Evolutionary conservation across 1,284 basidiomycete genomes (phyloP), one percentile per base, ranked within the genome.

Genomic region (Tilletiopsis washingtonensis): DNA sequence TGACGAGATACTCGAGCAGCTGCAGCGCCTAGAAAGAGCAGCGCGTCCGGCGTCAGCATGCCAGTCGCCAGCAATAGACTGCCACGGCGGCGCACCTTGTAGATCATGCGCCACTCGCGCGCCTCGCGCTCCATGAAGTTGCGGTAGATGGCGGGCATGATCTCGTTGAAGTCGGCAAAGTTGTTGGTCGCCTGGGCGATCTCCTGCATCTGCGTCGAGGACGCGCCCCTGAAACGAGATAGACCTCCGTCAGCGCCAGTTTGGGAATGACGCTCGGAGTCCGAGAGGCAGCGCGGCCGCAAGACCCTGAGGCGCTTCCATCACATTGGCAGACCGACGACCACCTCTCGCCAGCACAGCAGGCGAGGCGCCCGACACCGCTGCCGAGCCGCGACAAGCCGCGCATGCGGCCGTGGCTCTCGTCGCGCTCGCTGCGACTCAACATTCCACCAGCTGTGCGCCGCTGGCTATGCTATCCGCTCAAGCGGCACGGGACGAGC

Each of bases 151-250:
- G 84, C 85, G 2, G 94, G 93, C 91, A 99, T 97, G 71, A 98
- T 91, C 78, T 99, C 94, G 76, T 98, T 98, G 77, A 99, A 99
- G 64, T 93, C 84, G 78, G 93, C 89, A 77, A 90, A 94, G 72
- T 89, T 91, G 76, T 90, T 87, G 5, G 90, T 93, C 63, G 87
- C 88, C 79, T 86, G 84, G 5, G 93, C 91, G 66, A 98, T 98
- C 71, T 98, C 91, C 74, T 91, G 88, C 93, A 98, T 98, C 73
- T 97, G 77, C 19, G 91, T 94, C 46, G 93, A 96, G 70, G 88
- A 91, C 57, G 94, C 93, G 23, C 94, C 93, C 91, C 90, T n/a
- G n/a, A n/a, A n/a, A n/a, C n/a, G n/a, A n/a, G n/a, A n/a, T n/a
- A n/a, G n/a, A n/a, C n/a, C n/a, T n/a, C n/a, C n/a, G n/a, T n/a